phyloP scores from a whole-genome alignment of 192 early-diverging fungal genomes.

The Mortierella antarctica region DNA sequence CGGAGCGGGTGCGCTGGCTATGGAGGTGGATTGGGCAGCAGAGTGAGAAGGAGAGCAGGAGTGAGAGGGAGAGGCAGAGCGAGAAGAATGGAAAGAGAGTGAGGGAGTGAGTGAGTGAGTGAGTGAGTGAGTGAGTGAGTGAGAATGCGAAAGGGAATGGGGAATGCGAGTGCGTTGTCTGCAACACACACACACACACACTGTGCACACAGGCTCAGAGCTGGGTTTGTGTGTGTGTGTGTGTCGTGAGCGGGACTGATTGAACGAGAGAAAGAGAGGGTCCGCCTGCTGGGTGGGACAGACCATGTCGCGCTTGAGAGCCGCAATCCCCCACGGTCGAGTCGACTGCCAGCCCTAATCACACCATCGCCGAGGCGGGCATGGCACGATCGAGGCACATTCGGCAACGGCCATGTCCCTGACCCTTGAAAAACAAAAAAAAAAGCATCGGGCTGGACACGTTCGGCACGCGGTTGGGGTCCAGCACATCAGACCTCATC shows the following conservation, averaged over 20 bases:
- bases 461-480: no score
- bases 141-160: neutral
- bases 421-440: neutral
- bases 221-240: neutral
- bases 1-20: neutral
- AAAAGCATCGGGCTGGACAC: neutral
- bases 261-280: no score
- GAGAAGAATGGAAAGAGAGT: neutral
- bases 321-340: no score
- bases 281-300: no score
- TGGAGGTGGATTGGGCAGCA: neutral
- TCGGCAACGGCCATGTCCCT: no score
- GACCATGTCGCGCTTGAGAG: no score
- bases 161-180: neutral
- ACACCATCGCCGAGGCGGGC: no score
- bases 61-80: neutral
- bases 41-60: neutral
- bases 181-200: neutral
- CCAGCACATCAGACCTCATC: no score
- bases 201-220: no score
- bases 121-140: neutral
- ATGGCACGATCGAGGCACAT: no score
- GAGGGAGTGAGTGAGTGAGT: neutral
- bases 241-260: neutral
- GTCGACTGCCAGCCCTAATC: no score